Conservation (phyloP, 495 filamentous ascomycete species). For the Cudoniella acicularis region DNA sequence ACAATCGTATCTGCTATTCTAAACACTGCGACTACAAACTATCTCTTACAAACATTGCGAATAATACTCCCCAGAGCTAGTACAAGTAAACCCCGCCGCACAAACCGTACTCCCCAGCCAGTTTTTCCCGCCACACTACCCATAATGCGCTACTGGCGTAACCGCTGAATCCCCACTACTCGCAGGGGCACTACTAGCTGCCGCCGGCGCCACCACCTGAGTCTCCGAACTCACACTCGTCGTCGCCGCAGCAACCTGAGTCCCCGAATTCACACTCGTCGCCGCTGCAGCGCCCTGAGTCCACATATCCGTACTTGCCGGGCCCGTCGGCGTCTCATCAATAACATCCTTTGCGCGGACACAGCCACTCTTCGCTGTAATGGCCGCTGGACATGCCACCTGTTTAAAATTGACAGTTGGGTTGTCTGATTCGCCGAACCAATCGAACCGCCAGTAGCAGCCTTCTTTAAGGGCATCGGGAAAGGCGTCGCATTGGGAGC, state of each 20-base stretch:
- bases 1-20: too few relatives aligned
- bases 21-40: too few relatives aligned
- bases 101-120: conserved; percentile 13
- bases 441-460: conserved; percentile 69
- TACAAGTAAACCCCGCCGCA: conserved; percentile 17
- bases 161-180: neutral
- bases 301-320: neutral
- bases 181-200: neutral
- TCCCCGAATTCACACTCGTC: neutral
- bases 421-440: conserved; percentile 60
- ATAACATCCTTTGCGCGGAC: conserved; percentile 11
- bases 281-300: neutral
- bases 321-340: neutral
- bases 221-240: neutral
- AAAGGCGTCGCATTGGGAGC: conserved; percentile 51
- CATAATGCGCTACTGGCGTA: conserved; percentile 15
- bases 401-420: conserved; percentile 49
- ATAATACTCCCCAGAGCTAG: conserved; percentile 10
- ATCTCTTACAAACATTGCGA: conserved; percentile 19
- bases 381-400: conserved; percentile 51
- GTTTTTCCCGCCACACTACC: conserved; percentile 17
- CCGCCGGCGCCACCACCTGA: neutral
- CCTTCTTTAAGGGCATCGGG: conserved; percentile 54
- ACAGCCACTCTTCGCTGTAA: conserved; percentile 53
- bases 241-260: neutral